Evolutionary conservation across 225 moss, liverwort and hornwort species (phyloP).

Genomic region (Marchantia polymorpha): DNA sequence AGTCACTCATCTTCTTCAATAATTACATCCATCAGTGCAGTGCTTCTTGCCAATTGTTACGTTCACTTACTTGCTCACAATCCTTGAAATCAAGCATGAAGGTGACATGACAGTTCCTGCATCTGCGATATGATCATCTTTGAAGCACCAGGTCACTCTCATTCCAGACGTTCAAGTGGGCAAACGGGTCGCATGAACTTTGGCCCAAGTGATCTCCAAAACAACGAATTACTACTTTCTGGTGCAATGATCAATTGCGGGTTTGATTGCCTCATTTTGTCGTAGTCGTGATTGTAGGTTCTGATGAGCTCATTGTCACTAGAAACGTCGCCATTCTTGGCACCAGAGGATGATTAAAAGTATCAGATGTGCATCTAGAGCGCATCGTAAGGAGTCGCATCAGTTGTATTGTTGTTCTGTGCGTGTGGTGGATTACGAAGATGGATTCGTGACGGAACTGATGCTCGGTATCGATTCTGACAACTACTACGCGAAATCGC

Average conservation of each 20-base stretch:
- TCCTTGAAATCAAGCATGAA: not conserved
- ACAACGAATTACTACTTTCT: not conserved
- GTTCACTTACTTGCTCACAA: not conserved
- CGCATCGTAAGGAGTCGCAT: too few relatives aligned
- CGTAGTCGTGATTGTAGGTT: too few relatives aligned
- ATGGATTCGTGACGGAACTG: not conserved
- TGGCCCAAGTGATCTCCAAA: not conserved
- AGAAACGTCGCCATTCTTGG: not conserved
- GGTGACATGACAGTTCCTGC: not conserved
- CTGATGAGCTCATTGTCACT: not conserved
- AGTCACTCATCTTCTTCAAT: too few relatives aligned
- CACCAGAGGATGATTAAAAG: not conserved
- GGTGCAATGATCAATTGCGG: not conserved
- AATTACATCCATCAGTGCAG: too few relatives aligned
- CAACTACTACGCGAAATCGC: not conserved
- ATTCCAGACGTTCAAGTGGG: not conserved
- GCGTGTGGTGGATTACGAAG: too few relatives aligned
- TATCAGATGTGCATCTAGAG: too few relatives aligned
- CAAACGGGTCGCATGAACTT: not conserved
- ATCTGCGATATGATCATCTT: not conserved
- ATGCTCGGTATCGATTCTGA: not conserved
- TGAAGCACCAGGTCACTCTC: conserved; percentile 5
- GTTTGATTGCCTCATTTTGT: not conserved
- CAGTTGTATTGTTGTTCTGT: too few relatives aligned
- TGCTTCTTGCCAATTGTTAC: too few relatives aligned